These are phyloP conservation scores for Arthrinium puccinioides DNA, from an alignment of 2,329 filamentous ascomycete species.

Conservation along the genomic window DNA sequence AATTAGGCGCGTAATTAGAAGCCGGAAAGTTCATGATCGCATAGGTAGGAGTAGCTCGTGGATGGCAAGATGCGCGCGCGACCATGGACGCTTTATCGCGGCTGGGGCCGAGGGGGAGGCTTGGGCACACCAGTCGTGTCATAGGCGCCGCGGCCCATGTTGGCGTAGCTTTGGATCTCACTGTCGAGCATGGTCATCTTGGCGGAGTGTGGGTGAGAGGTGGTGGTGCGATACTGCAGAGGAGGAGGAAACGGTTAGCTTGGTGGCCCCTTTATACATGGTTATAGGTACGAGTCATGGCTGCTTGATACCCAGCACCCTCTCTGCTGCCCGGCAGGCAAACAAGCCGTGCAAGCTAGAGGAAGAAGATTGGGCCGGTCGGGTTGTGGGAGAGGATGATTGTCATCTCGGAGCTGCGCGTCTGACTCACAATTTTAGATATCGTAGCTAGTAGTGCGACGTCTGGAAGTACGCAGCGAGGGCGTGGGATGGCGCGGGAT, in stretches of 20 bases:
- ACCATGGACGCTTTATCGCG: conserved; percentile 14
- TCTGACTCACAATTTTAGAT: conserved; percentile 26
- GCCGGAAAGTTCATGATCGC: background rate
- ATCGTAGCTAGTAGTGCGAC: conserved; percentile 20
- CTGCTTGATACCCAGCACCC: too few species aligned
- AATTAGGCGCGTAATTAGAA: conserved; percentile 1
- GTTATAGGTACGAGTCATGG: too few species aligned
- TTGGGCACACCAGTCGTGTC: conserved; percentile 27
- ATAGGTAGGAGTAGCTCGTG: background rate
- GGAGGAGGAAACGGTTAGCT: background rate
- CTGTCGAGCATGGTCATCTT: conserved; percentile 17
- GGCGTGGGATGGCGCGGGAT: conserved; percentile 8
- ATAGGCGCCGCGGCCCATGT: conserved; percentile 28
- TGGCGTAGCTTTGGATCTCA: conserved; percentile 19
- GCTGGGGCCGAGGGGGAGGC: conserved; percentile 24
- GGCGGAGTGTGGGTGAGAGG: background rate
- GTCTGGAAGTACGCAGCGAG: conserved; percentile 10
- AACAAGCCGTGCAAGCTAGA: too few species aligned
- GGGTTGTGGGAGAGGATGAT: background rate
- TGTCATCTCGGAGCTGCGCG: conserved; percentile 12
- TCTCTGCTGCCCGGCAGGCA: too few species aligned
- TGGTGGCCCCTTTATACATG: too few species aligned
- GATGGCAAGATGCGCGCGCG: background rate
- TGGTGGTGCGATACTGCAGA: conserved; percentile 2
- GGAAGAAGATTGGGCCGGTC: background rate